These are phyloP conservation scores for Quercus phellos DNA, from an alignment of 331 rosid genomes.

Conservation along the genomic window DNA sequence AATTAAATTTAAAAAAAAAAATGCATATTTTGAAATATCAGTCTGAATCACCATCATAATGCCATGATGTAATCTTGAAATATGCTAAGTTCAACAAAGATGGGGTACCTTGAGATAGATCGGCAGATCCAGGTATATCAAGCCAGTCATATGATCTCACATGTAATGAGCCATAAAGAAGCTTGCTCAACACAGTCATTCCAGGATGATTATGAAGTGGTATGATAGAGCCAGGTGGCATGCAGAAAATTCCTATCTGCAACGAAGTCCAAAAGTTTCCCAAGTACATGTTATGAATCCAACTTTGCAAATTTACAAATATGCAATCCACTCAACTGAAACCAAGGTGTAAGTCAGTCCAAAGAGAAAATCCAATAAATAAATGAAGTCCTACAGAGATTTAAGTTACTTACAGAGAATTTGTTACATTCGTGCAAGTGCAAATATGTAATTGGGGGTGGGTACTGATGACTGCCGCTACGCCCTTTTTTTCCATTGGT, in stretches of 20 bases:
- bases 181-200: conserved; percentile 38
- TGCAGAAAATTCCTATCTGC: conserved; percentile 46
- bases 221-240: conserved; percentile 34
- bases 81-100: neutral
- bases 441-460: conserved; percentile 32
- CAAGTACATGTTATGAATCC: conserved; percentile 8
- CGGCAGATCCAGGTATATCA: conserved; percentile 20
- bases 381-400: neutral
- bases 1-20: neutral
- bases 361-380: conserved; percentile 4
- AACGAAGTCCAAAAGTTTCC: neutral
- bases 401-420: conserved; percentile 34
- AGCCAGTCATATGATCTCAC: conserved; percentile 42
- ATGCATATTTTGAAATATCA: neutral
- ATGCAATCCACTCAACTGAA: neutral
- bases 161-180: conserved; percentile 35
- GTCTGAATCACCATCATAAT: neutral
- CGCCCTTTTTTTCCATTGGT: conserved; percentile 28
- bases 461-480: conserved; percentile 7
- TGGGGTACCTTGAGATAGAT: conserved; percentile 28
- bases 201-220: conserved; percentile 45
- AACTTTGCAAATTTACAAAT: neutral
- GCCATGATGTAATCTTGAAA: conserved; percentile 1
- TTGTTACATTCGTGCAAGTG: conserved; percentile 43
- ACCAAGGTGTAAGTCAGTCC: conserved; percentile 1